Conservation (phyloP, 2,329 filamentous ascomycete genomes). For the Alternaria ethzedia region DNA sequence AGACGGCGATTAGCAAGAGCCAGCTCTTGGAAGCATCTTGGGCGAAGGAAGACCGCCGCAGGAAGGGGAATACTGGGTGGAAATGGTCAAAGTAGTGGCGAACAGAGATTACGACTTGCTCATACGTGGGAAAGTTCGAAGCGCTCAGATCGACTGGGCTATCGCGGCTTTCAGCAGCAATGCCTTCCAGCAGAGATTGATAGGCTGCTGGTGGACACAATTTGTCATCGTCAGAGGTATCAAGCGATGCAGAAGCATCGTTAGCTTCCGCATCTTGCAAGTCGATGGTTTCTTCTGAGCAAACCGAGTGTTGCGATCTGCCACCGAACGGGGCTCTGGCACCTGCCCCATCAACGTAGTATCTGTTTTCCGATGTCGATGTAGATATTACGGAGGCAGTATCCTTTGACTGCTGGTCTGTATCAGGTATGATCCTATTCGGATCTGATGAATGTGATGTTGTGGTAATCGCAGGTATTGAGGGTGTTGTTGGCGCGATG, state of each 20-base stretch:
- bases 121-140: constrained; percentile 26
- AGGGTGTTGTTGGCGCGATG: not conserved
- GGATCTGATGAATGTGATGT: constrained; percentile 1
- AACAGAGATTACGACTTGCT: constrained; percentile 27
- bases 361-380: constrained; percentile 7
- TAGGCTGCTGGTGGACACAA: constrained; percentile 1
- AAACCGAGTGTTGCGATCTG: constrained; percentile 4
- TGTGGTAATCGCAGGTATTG: not conserved
- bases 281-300: not conserved
- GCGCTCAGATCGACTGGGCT: constrained; percentile 2
- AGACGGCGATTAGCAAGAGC: constrained; percentile 35
- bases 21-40: constrained; percentile 11
- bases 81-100: constrained; percentile 36
- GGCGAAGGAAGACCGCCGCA: constrained; percentile 29
- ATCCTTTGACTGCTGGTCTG: not conserved
- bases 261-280: not conserved
- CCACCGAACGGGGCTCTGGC: constrained; percentile 22
- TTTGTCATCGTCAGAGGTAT: not conserved
- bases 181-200: constrained; percentile 5
- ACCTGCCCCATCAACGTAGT: constrained; percentile 21
- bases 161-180: constrained; percentile 9
- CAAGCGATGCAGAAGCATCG: not conserved
- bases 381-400: constrained; percentile 3
- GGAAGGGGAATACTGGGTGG: constrained; percentile 36
- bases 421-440: constrained; percentile 2